Base-by-base conservation (phyloP, 306 rosid genomes). In the Trifolium dubium region DNA sequence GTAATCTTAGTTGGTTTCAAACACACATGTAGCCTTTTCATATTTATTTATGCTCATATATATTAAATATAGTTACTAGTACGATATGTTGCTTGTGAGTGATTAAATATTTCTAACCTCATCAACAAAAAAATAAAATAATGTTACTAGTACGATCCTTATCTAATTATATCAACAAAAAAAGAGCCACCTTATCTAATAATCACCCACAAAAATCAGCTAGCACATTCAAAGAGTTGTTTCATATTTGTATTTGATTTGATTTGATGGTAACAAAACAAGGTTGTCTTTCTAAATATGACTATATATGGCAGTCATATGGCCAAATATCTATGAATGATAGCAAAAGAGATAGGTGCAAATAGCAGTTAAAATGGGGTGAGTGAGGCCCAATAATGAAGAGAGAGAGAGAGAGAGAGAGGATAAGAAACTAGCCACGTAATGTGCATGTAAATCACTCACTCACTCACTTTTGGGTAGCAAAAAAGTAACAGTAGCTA, bases 381-480 rank as follows among this genome's bases (percentile, higher is more conserved):
- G 14, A 3, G 2, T 7, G 9, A 39, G 9, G 35, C 23, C 23
- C 43, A 39, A 8, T 3, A 39, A 53, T 17, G 28, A 18, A 29
- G 0, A 23, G 23, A 23, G 12, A 23, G 18, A 58, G 66, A n/a
- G n/a, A 19, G 4, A 13, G 30, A 19, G 12, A 23, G 18, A 58
- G 66, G 43, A 60, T 32, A 60, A 60, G 66, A 60, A 31, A 43
- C 11, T 43, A 60, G 66, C 41, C 66, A 60, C 66, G 66, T 60
- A 32, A 60, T 60, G 10, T 60, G 19, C 65, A 60, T 30, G 65
- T 59, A 59, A 59, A 59, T 31, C 65, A 59, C 65, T 6, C 39
- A 59, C 11, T 30, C 10, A 59, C 10, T 15, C 0, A 49, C 15
- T 8, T 9, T 59, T 17, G 3, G 10, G 49, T 19, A 50, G 18